These are phyloP conservation scores for Myriosclerotinia duriaeana DNA, from an alignment of 2,329 filamentous ascomycete genomes.

Conservation along the genomic window DNA sequence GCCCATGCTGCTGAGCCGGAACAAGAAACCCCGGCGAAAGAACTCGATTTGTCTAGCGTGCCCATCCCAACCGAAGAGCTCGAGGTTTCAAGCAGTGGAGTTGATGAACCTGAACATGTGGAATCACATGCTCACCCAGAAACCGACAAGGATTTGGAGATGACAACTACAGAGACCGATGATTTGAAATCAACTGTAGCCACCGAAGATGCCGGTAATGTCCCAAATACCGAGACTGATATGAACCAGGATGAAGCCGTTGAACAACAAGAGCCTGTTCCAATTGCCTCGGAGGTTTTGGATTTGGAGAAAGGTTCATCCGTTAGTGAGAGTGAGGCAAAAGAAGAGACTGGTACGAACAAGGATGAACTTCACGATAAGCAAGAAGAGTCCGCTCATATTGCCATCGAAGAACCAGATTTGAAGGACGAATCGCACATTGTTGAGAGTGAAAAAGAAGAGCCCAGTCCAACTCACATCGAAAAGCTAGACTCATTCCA, in stretches of 20 bases:
- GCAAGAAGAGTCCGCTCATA: background rate
- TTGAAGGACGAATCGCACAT: background rate
- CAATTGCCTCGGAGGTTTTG: background rate
- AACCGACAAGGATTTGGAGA: background rate
- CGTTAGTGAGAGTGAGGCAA: background rate
- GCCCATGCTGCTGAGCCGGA: background rate
- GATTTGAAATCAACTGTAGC: background rate
- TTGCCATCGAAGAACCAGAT: background rate
- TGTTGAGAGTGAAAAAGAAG: background rate
- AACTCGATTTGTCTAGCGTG: background rate
- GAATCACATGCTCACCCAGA: constrained; percentile 3
- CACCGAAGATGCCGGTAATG: background rate
- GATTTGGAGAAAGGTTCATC: background rate
- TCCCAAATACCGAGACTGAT: background rate
- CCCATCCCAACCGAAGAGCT: constrained; percentile 9
- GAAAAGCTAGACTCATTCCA: background rate
- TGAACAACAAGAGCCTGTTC: background rate
- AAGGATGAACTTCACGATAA: background rate
- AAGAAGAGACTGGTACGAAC: background rate
- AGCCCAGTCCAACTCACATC: background rate
- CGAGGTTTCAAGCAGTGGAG: constrained; percentile 4
- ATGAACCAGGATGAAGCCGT: background rate
- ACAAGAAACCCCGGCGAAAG: background rate
- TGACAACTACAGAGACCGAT: background rate
- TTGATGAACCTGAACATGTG: background rate